Conservation (phyloP, 805 yeast genomes). For the Pichia pseudocactophila region DNA sequence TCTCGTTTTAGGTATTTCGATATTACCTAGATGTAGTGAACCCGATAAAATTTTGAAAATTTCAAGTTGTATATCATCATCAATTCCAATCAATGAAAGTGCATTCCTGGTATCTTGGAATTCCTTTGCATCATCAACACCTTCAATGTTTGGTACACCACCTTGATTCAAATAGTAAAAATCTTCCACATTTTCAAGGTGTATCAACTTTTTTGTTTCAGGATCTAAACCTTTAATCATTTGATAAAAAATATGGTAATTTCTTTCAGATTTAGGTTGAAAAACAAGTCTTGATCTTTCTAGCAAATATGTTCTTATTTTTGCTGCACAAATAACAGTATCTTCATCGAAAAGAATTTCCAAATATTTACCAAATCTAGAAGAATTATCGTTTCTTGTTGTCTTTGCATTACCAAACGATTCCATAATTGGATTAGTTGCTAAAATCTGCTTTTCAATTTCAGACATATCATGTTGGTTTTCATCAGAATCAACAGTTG, state of each 20-base stretch:
- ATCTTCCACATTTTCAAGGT: constrained; percentile 56
- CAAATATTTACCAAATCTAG: constrained; percentile 93
- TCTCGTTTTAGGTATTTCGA: constrained; percentile 75
- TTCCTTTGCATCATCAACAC: constrained; percentile 77
- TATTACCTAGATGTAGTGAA: constrained; percentile 86
- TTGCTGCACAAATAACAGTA: constrained; percentile 84
- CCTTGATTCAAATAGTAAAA: constrained; percentile 86
- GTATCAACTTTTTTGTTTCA: constrained; percentile 46
- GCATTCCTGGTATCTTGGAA: constrained; percentile 72
- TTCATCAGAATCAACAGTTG: constrained; percentile 66
- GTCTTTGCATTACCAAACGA: constrained; percentile 99
- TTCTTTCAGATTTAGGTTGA: constrained; percentile 86
- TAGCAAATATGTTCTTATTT: constrained; percentile 83
- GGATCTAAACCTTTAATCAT: constrained; percentile 62
- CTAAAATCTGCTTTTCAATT: constrained; percentile 88
- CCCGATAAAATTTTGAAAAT: constrained; percentile 82
- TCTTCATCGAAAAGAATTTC: constrained; percentile 77
- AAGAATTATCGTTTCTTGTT: constrained; percentile 93
- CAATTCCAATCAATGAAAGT: constrained; percentile 68
- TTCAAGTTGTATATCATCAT: constrained; percentile 45
- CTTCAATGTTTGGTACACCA: constrained; percentile 57
- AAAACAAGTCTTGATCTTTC: constrained; percentile 92
- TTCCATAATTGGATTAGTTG: constrained; percentile 96
- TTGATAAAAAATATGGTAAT: constrained; percentile 93
- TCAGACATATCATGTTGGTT: constrained; percentile 63